Evolutionary conservation across 2,329 filamentous ascomycete species (phyloP).

Genomic region (Xylariaceae sp.): DNA sequence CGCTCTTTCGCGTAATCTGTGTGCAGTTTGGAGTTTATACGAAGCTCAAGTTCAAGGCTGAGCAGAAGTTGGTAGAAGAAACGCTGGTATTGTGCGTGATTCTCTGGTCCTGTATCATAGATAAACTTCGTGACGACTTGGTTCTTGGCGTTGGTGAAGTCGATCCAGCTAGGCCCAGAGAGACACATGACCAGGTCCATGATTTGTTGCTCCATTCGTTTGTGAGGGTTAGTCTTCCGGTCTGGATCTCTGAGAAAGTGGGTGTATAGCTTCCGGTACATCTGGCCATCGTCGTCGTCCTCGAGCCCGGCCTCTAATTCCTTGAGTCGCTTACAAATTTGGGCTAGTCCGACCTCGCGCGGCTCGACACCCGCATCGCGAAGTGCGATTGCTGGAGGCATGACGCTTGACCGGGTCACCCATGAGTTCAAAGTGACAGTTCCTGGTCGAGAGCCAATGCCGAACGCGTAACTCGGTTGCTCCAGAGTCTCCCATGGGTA

Average conservation of each 20-base stretch:
- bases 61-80: constrained; percentile 78
- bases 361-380: constrained; percentile 55
- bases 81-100: constrained; percentile 54
- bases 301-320: constrained; percentile 54
- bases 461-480: constrained; percentile 68
- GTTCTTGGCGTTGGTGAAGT: constrained; percentile 66
- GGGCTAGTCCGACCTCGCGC: constrained; percentile 56
- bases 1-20: constrained; percentile 61
- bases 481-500: constrained; percentile 69
- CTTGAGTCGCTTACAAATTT: constrained; percentile 55
- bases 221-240: constrained; percentile 56
- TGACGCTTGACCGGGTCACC: constrained; percentile 54
- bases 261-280: constrained; percentile 61
- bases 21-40: constrained; percentile 62
- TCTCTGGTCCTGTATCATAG: constrained; percentile 54
- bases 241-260: constrained; percentile 66
- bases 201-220: constrained; percentile 66
- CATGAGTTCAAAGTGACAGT: constrained; percentile 71
- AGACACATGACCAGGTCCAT: constrained; percentile 67
- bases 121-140: constrained; percentile 73
- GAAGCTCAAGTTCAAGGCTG: constrained; percentile 66
- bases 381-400: constrained; percentile 54
- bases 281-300: constrained; percentile 45
- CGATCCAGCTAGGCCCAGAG: constrained; percentile 67
- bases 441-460: constrained; percentile 61